phyloP scores from a whole-genome alignment of 2,329 filamentous ascomycete genomes.

The Alternaria longipes region DNA sequence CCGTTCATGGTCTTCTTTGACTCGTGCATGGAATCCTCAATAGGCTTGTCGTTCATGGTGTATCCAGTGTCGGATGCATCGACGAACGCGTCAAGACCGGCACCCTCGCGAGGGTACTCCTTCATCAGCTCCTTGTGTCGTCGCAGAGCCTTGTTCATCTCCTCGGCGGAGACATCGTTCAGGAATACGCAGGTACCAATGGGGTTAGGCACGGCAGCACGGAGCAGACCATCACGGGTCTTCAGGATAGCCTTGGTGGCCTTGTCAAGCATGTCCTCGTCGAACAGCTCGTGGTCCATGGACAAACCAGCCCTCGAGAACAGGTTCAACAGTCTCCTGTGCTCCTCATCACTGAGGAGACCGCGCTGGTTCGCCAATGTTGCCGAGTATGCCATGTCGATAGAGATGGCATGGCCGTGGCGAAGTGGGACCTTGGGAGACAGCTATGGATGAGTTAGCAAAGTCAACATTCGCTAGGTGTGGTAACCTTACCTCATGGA shows the following conservation, averaged over 20 bases:
- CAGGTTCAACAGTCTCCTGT: conserved; percentile 69
- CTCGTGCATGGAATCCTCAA: conserved; percentile 41
- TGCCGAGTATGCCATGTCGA: conserved; percentile 79
- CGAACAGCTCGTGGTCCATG: conserved; percentile 75
- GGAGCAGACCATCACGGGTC: conserved; percentile 73
- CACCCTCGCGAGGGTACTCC: conserved; percentile 69
- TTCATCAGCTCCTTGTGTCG: conserved; percentile 72
- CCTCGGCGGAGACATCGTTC: conserved; percentile 70
- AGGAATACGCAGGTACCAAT: conserved; percentile 73
- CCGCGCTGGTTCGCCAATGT: conserved; percentile 72
- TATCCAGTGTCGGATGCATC: conserved; percentile 74
- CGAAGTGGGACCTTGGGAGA: conserved; percentile 73
- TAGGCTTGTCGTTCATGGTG: conserved; percentile 57
- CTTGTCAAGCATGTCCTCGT: conserved; percentile 70
- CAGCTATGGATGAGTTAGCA: conserved; percentile 56
- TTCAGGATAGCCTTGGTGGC: conserved; percentile 75
- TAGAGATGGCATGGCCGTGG: conserved; percentile 77
- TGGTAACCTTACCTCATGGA: conserved; percentile 60
- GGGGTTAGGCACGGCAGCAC: conserved; percentile 73
- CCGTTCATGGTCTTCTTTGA: conserved; percentile 35
- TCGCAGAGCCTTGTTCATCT: conserved; percentile 68
- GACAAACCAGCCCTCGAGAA: conserved; percentile 76
- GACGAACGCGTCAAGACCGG: conserved; percentile 73
- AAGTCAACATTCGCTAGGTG: neutral
- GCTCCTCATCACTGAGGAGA: conserved; percentile 67